Evolutionary conservation across 352 stramenopile species (phyloP).

Genomic region (Pythium aristosporum): DNA sequence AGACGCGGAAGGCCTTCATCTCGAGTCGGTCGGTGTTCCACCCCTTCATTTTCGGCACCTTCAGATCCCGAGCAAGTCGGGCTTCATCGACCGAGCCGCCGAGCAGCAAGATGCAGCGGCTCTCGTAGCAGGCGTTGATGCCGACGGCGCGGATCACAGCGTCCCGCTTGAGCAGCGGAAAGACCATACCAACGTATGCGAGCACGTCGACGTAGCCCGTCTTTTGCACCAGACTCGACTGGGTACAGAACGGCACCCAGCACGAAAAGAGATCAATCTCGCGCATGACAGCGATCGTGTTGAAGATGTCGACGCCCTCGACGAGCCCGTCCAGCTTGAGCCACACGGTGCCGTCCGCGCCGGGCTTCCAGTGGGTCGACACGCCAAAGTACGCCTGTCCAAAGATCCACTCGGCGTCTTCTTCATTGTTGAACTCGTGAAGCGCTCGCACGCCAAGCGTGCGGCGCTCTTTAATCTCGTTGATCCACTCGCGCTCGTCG

Average conservation of each 20-base stretch:
- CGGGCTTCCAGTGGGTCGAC: conserved; percentile 78
- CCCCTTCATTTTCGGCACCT: conserved; percentile 52
- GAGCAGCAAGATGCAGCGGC: conserved; percentile 62
- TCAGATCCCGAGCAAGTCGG: conserved; percentile 23
- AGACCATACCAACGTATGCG: conserved; percentile 65
- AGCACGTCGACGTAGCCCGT: conserved; percentile 55
- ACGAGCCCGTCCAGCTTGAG: conserved; percentile 78
- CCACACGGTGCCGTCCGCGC: conserved; percentile 70
- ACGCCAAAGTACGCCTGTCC: conserved; percentile 75
- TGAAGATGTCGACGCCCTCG: conserved; percentile 81
- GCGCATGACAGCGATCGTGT: conserved; percentile 76
- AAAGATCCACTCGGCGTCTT: conserved; percentile 72
- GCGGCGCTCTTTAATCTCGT: conserved; percentile 54
- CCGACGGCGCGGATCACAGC: conserved; percentile 65
- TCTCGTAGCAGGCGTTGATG: conserved; percentile 82
- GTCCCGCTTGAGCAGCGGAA: conserved; percentile 75
- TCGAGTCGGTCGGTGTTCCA: conserved; percentile 78
- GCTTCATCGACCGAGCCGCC: conserved; percentile 53
- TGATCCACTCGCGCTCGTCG: conserved; percentile 46
- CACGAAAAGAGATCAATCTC: conserved; percentile 75
- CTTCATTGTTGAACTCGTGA: conserved; percentile 68
- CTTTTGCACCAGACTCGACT: conserved; percentile 58
- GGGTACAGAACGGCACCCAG: conserved; percentile 77
- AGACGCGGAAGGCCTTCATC: conserved; percentile 65
- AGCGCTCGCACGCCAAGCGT: conserved; percentile 48